Conservation (phyloP, 495 filamentous ascomycete species). For the Penicillium lividum region DNA sequence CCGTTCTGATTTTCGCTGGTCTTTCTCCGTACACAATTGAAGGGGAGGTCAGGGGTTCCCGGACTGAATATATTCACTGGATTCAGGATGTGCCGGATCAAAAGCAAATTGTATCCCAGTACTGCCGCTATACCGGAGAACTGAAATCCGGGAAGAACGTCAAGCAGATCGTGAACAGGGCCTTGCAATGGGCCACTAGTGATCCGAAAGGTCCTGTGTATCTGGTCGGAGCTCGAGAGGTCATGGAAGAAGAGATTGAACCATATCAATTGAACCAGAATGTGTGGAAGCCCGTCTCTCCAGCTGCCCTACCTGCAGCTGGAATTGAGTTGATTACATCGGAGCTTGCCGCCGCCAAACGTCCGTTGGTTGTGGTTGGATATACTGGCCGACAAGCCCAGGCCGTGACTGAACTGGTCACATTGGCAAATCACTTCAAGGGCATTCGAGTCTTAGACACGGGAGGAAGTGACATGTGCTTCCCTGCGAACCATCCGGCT, state of each 20-base stretch:
- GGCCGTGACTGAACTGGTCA: constrained; percentile 71
- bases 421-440: constrained; percentile 73
- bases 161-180: constrained; percentile 93
- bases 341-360: constrained; percentile 69
- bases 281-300: constrained; percentile 73
- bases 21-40: constrained; percentile 88
- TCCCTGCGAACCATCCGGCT: constrained; percentile 75
- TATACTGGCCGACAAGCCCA: constrained; percentile 76
- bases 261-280: constrained; percentile 75
- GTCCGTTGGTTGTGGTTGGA: constrained; percentile 79
- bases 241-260: constrained; percentile 89
- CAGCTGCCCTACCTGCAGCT: constrained; percentile 67
- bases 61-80: constrained; percentile 97
- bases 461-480: constrained; percentile 93
- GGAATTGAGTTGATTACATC: constrained; percentile 69
- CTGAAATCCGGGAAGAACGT: constrained; percentile 91
- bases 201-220: constrained; percentile 88
- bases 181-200: constrained; percentile 80
- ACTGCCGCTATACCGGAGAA: constrained; percentile 90
- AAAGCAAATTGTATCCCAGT: constrained; percentile 86
- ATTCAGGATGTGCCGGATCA: constrained; percentile 97
- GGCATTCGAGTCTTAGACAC: constrained; percentile 86
- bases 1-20: constrained; percentile 88
- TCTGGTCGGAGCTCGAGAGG: constrained; percentile 78
- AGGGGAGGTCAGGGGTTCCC: constrained; percentile 82